Evolutionary conservation across 1,284 basidiomycete species (phyloP).

Genomic region (Cryptococcus deneoformans): DNA sequence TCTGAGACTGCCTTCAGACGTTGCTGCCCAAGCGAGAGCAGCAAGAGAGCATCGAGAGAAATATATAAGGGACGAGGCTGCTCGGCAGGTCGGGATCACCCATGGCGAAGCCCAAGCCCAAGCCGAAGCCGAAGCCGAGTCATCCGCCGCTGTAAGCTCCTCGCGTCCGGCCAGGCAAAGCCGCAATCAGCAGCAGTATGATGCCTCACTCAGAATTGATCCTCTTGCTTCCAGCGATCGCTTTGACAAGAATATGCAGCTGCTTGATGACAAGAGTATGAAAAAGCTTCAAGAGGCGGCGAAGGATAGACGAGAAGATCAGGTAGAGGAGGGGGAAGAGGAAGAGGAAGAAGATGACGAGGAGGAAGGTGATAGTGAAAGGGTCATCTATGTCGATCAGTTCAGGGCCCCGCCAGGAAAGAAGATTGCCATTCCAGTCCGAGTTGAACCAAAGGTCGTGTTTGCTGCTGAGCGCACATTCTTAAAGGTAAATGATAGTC

Average conservation of each 20-base stretch:
- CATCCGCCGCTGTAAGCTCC: neutral
- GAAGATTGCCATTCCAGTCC: conserved; percentile 84
- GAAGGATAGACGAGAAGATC: conserved; percentile 5
- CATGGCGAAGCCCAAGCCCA: too few species aligned
- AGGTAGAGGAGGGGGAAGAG: conserved; percentile 45
- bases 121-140: neutral
- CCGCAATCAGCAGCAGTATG: conserved; percentile 26
- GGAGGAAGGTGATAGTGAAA: conserved; percentile 39
- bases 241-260: conserved; percentile 66
- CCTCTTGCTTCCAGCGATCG: conserved; percentile 75
- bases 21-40: conserved; percentile 73
- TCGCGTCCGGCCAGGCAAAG: neutral
- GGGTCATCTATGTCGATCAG: conserved; percentile 59
- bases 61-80: conserved; percentile 60
- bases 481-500: conserved; percentile 51
- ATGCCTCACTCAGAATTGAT: conserved; percentile 65
- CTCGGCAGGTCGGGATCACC: conserved; percentile 13
- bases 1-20: conserved; percentile 67
- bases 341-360: conserved; percentile 46
- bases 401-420: conserved; percentile 85
- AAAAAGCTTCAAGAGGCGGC: conserved; percentile 60
- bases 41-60: conserved; percentile 79
- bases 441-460: conserved; percentile 91
- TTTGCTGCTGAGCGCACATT: conserved; percentile 79
- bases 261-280: conserved; percentile 40